Evolutionary conservation across 2,329 filamentous ascomycete genomes (phyloP).

Genomic region (Emericellopsis atlantica): DNA sequence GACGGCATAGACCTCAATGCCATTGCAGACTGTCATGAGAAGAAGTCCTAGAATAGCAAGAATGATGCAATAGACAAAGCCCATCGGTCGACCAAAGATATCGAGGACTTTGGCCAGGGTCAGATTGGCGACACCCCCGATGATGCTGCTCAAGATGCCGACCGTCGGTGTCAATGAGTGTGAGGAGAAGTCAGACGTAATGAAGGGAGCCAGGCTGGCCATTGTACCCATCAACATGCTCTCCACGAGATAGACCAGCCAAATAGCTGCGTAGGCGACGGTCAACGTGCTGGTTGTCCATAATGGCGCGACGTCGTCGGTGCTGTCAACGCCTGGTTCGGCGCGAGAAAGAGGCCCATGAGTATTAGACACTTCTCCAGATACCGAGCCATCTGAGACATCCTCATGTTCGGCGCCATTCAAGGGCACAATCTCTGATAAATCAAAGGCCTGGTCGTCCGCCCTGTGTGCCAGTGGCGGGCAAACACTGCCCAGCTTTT

Average conservation of each 20-base stretch:
- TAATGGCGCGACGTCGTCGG: background rate
- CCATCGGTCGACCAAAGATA: constrained; percentile 53
- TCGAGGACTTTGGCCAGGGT: constrained; percentile 54
- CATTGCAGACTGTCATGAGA: constrained; percentile 52
- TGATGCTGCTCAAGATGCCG: constrained; percentile 39
- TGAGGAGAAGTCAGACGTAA: constrained; percentile 31
- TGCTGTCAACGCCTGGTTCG: background rate
- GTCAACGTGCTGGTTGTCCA: background rate
- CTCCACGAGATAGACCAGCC: constrained; percentile 10
- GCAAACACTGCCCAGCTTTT: no score
- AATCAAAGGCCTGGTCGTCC: no score
- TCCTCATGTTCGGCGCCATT: no score
- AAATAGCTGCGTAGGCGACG: constrained; percentile 4
- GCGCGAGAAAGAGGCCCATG: no score
- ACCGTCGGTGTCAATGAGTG: constrained; percentile 41
- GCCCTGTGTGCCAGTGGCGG: no score
- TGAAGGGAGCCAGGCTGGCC: constrained; percentile 26
- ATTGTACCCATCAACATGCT: constrained; percentile 11
- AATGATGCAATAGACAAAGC: constrained; percentile 17
- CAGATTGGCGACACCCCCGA: constrained; percentile 46
- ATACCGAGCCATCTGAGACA: no score
- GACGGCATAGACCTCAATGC: constrained; percentile 47
- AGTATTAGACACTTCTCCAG: no score
- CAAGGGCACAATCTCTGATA: no score
- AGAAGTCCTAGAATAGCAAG: constrained; percentile 29